These are phyloP conservation scores for Floccularia luteovirens DNA, from an alignment of 768 basidiomycete species.

Conservation along the genomic window DNA sequence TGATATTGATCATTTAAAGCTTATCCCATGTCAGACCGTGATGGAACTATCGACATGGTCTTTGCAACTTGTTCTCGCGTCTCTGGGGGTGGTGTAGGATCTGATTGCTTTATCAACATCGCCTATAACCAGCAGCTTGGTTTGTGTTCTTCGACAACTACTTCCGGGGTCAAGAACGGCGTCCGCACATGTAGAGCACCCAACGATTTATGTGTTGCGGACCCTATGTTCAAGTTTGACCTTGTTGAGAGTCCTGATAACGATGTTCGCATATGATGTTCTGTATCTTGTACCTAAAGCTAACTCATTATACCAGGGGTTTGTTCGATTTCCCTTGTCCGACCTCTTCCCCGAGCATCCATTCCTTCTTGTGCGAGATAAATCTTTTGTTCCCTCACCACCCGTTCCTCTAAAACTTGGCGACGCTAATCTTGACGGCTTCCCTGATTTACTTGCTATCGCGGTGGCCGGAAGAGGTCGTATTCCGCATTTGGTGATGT, in stretches of 20 bases:
- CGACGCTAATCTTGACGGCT: slow-evolving; percentile 91
- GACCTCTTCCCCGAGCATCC: slow-evolving; percentile 44
- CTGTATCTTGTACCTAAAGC: neutral
- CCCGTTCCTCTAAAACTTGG: slow-evolving; percentile 79
- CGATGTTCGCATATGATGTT: slow-evolving; percentile 28
- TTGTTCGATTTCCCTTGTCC: slow-evolving; percentile 58
- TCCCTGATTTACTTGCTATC: slow-evolving; percentile 76
- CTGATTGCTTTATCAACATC: slow-evolving; percentile 78
- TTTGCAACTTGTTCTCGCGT: slow-evolving; percentile 77
- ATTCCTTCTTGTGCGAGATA: slow-evolving; percentile 66
- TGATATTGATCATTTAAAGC: slow-evolving; percentile 4
- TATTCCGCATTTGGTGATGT: slow-evolving; percentile 56
- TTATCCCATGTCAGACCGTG: slow-evolving; percentile 54
- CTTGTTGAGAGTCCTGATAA: slow-evolving; percentile 43
- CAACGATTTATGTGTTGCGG: slow-evolving; percentile 74
- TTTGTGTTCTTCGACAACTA: slow-evolving; percentile 58
- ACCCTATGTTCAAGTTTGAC: slow-evolving; percentile 76
- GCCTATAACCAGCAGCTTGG: slow-evolving; percentile 90
- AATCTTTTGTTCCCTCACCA: slow-evolving; percentile 52
- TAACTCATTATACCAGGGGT: slow-evolving; percentile 33
- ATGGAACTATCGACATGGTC: slow-evolving; percentile 94
- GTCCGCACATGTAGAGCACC: slow-evolving; percentile 63
- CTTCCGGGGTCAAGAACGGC: slow-evolving; percentile 40
- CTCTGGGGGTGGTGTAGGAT: slow-evolving; percentile 65
- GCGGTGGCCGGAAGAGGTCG: slow-evolving; percentile 33